These are phyloP conservation scores for Crithidia brevicula DNA, from an alignment of 208 protist species.

Conservation along the genomic window DNA sequence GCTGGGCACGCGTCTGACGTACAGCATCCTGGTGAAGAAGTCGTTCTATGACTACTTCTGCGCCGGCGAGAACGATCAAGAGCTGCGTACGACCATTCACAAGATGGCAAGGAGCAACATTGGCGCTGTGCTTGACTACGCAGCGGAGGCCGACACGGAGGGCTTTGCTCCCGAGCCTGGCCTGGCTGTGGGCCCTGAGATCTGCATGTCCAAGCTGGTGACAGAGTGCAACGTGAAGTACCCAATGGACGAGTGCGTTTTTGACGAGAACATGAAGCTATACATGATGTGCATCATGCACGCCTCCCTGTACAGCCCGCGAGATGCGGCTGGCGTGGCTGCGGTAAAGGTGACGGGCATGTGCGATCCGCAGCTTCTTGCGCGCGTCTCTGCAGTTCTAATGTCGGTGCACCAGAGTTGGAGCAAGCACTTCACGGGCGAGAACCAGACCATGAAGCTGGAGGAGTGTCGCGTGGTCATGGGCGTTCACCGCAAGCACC, in stretches of 20 bases:
- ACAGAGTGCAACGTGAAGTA: constrained; percentile 75
- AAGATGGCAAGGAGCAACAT: constrained; percentile 74
- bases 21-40: constrained; percentile 77
- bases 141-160: constrained; percentile 90
- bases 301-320: constrained; percentile 68
- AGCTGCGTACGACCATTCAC: constrained; percentile 79
- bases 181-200: constrained; percentile 46
- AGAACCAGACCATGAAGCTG: constrained; percentile 60
- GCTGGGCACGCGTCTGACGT: constrained; percentile 75
- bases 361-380: constrained; percentile 91
- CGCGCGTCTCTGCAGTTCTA: constrained; percentile 86
- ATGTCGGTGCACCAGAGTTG: constrained; percentile 89
- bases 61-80: constrained; percentile 92
- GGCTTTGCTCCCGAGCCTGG: constrained; percentile 74
- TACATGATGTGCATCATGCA: constrained; percentile 93
- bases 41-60: constrained; percentile 96
- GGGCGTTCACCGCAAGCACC: constrained; percentile 66
- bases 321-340: constrained; percentile 62
- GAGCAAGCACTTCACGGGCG: constrained; percentile 76
- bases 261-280: constrained; percentile 93
- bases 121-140: constrained; percentile 95
- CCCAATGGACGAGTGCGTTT: constrained; percentile 56
- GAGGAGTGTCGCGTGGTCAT: constrained; percentile 91
- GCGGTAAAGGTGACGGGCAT: constrained; percentile 94
- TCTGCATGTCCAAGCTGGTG: constrained; percentile 74